Conservation (phyloP, 2,329 filamentous ascomycete genomes). For the Neofusicoccum parvum region DNA sequence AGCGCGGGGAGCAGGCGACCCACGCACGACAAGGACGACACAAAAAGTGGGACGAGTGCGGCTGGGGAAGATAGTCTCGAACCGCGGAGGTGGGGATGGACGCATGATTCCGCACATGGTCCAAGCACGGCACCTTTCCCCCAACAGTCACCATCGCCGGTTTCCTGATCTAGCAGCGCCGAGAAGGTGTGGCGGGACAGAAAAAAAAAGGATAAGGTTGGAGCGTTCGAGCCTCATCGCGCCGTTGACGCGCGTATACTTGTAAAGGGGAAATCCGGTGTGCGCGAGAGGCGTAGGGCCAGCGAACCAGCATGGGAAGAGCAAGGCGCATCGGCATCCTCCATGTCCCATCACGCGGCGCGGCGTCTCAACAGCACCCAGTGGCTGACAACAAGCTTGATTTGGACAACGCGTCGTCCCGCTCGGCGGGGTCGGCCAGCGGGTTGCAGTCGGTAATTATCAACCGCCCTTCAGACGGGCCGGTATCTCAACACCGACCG, state of each 20-base stretch:
- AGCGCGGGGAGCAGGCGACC: neutral
- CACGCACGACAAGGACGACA: neutral
- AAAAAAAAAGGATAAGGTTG: neutral
- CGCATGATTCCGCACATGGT: neutral
- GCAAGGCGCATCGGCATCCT: neutral
- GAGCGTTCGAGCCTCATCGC: neutral
- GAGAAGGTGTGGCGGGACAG: neutral
- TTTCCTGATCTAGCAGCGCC: neutral
- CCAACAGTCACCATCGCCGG: slow-evolving; percentile 4
- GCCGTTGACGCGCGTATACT: slow-evolving; percentile 1
- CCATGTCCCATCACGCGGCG: neutral
- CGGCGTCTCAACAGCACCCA: slow-evolving; percentile 4
- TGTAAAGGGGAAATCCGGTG: neutral
- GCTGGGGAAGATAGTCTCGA: neutral
- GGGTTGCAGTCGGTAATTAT: neutral
- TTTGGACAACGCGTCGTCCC: neutral
- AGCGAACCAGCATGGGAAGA: neutral
- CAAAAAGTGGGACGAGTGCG: slow-evolving; percentile 4
- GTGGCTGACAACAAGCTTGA: neutral
- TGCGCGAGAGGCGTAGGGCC: neutral
- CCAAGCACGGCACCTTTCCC: slow-evolving; percentile 2
- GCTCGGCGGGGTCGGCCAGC: neutral
- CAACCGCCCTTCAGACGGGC: slow-evolving; percentile 1
- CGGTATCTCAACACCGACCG: slow-evolving; percentile 1
- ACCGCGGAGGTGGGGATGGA: neutral